Conservation (phyloP, 1,139 yeast species). For the Yamadazyma sp. region DNA sequence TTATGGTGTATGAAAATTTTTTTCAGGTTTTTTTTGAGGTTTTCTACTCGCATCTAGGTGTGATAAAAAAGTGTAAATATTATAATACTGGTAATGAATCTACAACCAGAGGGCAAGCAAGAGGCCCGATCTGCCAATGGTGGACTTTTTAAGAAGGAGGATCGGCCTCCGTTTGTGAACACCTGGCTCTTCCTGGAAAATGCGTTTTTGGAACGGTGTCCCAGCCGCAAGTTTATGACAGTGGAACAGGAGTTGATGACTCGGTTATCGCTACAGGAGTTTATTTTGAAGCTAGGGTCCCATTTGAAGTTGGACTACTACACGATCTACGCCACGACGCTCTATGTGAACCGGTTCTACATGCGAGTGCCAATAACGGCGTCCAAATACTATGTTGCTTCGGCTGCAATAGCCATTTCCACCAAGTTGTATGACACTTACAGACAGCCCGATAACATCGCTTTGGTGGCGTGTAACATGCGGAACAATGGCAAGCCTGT, state of each 20-base stretch:
- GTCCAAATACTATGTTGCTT: conserved; percentile 47
- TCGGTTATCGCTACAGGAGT: conserved; percentile 42
- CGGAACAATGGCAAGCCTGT: conserved; percentile 32
- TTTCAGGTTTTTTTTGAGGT: neutral
- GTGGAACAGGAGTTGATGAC: conserved; percentile 37
- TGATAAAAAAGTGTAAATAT: neutral
- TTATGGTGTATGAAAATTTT: neutral
- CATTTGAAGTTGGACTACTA: conserved; percentile 42
- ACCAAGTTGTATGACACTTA: conserved; percentile 46
- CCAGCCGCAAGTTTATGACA: conserved; percentile 29
- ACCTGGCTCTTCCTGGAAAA: conserved; percentile 39
- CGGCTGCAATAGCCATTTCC: conserved; percentile 46
- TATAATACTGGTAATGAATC: neutral
- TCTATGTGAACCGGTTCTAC: conserved; percentile 42
- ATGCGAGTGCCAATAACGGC: conserved; percentile 45
- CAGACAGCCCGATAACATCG: conserved; percentile 45
- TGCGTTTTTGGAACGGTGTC: conserved; percentile 29
- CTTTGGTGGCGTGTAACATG: conserved; percentile 36
- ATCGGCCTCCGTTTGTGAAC: conserved; percentile 12
- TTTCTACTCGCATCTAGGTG: neutral
- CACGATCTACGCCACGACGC: conserved; percentile 45
- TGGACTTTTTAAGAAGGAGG: neutral
- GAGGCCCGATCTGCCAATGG: neutral
- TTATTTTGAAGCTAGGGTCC: conserved; percentile 38
- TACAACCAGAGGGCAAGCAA: neutral